Evolutionary conservation across 768 basidiomycete genomes (phyloP).

Genomic region (Arthromyces matolae): DNA sequence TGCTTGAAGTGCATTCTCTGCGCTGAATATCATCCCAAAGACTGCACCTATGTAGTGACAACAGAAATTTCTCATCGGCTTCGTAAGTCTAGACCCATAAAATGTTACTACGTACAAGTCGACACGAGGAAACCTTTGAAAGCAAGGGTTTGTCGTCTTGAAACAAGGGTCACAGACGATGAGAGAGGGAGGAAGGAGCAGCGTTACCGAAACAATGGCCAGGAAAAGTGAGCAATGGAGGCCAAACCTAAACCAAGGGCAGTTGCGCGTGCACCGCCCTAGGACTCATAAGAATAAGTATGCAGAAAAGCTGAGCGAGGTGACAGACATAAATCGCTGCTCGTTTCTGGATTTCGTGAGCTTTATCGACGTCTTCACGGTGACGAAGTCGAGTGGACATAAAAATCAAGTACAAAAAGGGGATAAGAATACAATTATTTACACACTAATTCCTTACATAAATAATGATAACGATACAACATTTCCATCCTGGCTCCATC

Average conservation of each 20-base stretch:
- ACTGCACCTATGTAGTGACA: slow-evolving; percentile 41
- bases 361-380: slow-evolving; percentile 53
- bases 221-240: slow-evolving; percentile 62
- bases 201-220: slow-evolving; percentile 66
- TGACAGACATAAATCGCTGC: slow-evolving; percentile 53
- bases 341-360: slow-evolving; percentile 55
- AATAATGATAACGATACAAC: background rate
- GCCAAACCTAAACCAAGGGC: slow-evolving; percentile 57
- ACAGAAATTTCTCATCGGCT: background rate
- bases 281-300: slow-evolving; percentile 9
- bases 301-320: slow-evolving; percentile 2
- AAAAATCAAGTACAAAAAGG: background rate
- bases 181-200: background rate
- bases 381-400: slow-evolving; percentile 41
- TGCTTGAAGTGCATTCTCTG: slow-evolving; percentile 69
- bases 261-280: slow-evolving; percentile 55
- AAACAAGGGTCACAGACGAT: background rate
- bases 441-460: background rate
- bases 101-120: slow-evolving; percentile 47
- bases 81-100: background rate
- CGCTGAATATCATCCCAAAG: slow-evolving; percentile 69
- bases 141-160: slow-evolving; percentile 72
- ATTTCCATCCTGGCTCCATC: background rate
- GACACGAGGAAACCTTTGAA: slow-evolving; percentile 80
- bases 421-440: background rate